A percentile compares a stretch with the other conserved stretches of the same genome.
Evolutionary conservation across 257 asterid genomes (phyloP).

Genomic region (Verbascum thapsus): DNA sequence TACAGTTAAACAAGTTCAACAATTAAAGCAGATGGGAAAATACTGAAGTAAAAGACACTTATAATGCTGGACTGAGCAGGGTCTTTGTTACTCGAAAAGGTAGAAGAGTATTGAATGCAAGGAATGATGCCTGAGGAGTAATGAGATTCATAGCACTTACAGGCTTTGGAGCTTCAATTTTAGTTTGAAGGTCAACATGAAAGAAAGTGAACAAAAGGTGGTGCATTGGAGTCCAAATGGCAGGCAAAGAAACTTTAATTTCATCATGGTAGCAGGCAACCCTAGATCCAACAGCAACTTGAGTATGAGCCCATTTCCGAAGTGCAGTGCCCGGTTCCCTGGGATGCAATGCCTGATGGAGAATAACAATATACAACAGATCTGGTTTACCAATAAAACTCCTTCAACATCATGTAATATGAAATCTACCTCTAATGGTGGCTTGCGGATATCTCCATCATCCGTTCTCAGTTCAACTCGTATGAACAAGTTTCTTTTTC

Average conservation of each 20-base stretch:
- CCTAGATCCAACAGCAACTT: constrained; percentile 93
- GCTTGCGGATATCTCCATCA: constrained; percentile 73
- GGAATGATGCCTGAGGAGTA: constrained; percentile 25
- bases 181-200: constrained; percentile 96
- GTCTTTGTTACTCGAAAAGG: constrained; percentile 22
- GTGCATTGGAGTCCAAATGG: constrained; percentile 89
- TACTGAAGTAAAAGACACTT: constrained; percentile 24
- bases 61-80: constrained; percentile 11
- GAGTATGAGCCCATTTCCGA: constrained; percentile 85
- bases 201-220: constrained; percentile 94
- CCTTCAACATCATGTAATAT: constrained; percentile 31
- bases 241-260: constrained; percentile 91
- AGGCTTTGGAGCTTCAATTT: constrained; percentile 95
- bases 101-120: constrained; percentile 17
- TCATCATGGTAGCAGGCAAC: constrained; percentile 97
- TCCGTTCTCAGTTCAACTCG: constrained; percentile 93
- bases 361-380: constrained; percentile 32
- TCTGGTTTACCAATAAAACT: constrained; percentile 33
- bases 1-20: neutral
- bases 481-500: constrained; percentile 93
- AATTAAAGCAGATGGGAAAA: constrained; percentile 16
- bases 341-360: constrained; percentile 84
- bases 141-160: constrained; percentile 53
- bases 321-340: constrained; percentile 75
- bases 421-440: constrained; percentile 80